phyloP scores from a whole-genome alignment of 225 moss, liverwort and hornwort species.

The Ulota crispa region DNA sequence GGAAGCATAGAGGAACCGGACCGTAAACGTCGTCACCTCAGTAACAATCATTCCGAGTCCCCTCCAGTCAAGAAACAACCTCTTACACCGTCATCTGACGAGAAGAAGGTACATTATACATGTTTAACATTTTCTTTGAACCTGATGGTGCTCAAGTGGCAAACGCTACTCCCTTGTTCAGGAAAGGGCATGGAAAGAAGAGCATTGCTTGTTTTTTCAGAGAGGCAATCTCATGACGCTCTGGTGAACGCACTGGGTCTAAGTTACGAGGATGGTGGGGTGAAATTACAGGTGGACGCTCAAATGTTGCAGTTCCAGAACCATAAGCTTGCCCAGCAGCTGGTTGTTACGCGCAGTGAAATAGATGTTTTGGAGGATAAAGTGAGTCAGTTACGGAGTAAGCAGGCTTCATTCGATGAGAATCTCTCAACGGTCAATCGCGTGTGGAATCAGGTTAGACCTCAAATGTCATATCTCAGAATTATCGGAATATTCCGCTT shows the following conservation, averaged over 20 bases:
- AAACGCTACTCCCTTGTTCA: background rate
- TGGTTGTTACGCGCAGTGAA: constrained; percentile 87
- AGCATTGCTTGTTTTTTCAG: background rate
- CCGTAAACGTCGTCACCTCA: constrained; percentile 96
- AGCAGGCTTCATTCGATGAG: constrained; percentile 89
- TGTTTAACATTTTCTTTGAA: background rate
- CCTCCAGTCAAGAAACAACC: constrained; percentile 88
- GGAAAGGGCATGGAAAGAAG: constrained; percentile 11
- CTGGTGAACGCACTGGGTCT: constrained; percentile 15
- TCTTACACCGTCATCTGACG: constrained; percentile 81
- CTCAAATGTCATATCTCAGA: background rate
- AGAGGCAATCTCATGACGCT: constrained; percentile 8
- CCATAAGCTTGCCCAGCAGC: constrained; percentile 90
- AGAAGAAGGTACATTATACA: constrained; percentile 69
- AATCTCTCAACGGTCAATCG: constrained; percentile 73
- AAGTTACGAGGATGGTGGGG: constrained; percentile 3
- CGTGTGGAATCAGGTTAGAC: constrained; percentile 82
- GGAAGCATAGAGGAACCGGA: constrained; percentile 99
- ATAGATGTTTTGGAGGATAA: constrained; percentile 77
- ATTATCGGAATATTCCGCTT: background rate
- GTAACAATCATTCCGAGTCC: constrained; percentile 76
- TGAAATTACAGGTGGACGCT: constrained; percentile 74
- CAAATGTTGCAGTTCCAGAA: constrained; percentile 96
- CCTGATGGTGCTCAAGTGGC: background rate
- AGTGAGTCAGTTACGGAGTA: constrained; percentile 69